Evolutionary conservation across 1,139 yeast species (phyloP).

Genomic region (Sugiyamaella neomexicana): DNA sequence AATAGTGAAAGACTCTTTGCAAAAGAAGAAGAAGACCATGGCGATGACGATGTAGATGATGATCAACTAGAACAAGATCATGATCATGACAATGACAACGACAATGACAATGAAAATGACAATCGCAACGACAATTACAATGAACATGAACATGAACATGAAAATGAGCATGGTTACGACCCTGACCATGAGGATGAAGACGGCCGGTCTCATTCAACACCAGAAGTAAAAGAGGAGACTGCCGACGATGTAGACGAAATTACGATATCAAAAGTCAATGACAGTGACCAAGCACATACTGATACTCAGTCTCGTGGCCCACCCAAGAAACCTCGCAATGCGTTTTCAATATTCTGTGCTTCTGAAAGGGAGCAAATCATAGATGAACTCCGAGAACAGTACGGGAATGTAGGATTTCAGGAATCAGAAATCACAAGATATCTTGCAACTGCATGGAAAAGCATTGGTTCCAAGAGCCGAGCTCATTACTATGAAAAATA

Average conservation of each 20-base stretch:
- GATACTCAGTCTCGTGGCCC: constrained; percentile 47
- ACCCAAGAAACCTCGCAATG: constrained; percentile 89
- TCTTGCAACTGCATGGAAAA: constrained; percentile 86
- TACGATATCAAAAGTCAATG: neutral
- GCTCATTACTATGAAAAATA: constrained; percentile 75
- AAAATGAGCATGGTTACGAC: constrained; percentile 8
- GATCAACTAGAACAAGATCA: neutral
- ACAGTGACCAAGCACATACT: constrained; percentile 23
- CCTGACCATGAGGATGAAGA: neutral
- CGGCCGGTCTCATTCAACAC: no score
- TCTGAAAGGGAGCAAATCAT: constrained; percentile 74
- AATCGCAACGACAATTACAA: constrained; percentile 25
- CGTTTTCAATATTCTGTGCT: constrained; percentile 85
- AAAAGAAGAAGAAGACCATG: constrained; percentile 7
- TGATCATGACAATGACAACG: constrained; percentile 20
- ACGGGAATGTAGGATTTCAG: constrained; percentile 49
- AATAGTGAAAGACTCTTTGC: neutral
- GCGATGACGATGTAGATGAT: constrained; percentile 6
- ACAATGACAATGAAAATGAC: constrained; percentile 26
- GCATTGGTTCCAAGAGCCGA: constrained; percentile 64
- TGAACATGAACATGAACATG: neutral
- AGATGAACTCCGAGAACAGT: constrained; percentile 50
- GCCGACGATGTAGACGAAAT: neutral
- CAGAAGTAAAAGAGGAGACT: constrained; percentile 9
- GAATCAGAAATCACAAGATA: constrained; percentile 63